phyloP scores from a whole-genome alignment of 208 protist genomes.

The Acanthamoeba quina region DNA sequence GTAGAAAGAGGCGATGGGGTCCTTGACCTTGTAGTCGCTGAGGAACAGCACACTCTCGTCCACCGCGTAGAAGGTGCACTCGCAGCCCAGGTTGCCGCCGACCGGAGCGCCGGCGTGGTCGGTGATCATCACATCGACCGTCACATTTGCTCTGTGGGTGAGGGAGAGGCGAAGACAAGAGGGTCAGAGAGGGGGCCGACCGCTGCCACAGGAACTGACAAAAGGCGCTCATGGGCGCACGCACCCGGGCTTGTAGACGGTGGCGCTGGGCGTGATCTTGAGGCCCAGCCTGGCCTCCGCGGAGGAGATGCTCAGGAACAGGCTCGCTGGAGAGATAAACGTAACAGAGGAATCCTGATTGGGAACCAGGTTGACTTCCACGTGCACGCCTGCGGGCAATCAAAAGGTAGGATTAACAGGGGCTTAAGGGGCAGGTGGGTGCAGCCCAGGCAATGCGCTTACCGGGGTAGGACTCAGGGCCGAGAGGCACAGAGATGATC shows the following conservation, averaged over 20 bases:
- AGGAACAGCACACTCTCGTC: conserved; percentile 58
- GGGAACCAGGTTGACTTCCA: conserved; percentile 46
- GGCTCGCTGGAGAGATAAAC: not conserved
- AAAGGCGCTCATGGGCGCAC: not conserved
- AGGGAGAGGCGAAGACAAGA: not conserved
- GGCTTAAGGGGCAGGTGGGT: not conserved
- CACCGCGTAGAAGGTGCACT: conserved; percentile 44
- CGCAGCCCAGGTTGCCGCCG: not conserved
- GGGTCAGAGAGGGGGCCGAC: too few species aligned
- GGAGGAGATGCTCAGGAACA: not conserved
- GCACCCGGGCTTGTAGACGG: not conserved
- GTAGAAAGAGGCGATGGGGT: conserved; percentile 26
- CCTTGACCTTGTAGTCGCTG: not conserved
- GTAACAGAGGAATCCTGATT: not conserved
- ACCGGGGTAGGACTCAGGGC: not conserved
- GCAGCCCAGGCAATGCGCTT: not conserved
- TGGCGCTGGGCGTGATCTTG: not conserved
- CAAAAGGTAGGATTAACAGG: not conserved
- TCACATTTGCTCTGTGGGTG: not conserved
- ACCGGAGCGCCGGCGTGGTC: not conserved
- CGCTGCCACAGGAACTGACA: not conserved
- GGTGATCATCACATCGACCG: not conserved
- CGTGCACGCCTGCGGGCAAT: not conserved
- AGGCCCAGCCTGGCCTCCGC: not conserved
- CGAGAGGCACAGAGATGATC: conserved; percentile 3